A percentile compares a stretch with the other conserved stretches of the same genome.
Conservation (phyloP, 2,329 filamentous ascomycete species). For the Dothideomycetidae sp. region DNA sequence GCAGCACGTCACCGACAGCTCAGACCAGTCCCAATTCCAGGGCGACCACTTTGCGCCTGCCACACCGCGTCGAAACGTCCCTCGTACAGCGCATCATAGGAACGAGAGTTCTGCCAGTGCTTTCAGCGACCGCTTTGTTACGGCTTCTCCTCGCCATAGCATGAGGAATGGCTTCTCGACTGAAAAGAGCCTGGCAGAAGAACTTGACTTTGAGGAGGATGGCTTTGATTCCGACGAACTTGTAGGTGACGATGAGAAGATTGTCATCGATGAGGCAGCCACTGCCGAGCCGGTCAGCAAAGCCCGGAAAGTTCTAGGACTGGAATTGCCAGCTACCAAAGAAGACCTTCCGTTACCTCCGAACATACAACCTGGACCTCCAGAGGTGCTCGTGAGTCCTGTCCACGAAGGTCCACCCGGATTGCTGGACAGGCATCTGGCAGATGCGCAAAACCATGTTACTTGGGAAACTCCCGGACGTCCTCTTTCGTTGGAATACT, state of each 20-base stretch:
- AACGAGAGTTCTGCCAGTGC: conserved; percentile 23
- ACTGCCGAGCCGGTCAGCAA: neutral
- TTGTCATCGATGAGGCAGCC: neutral
- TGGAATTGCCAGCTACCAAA: neutral
- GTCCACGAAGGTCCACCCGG: neutral
- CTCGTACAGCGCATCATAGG: conserved; percentile 16
- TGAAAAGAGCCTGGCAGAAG: conserved; percentile 73
- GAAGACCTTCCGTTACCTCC: neutral
- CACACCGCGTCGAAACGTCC: neutral
- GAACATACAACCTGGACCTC: neutral
- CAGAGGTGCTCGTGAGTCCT: neutral
- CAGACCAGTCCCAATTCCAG: neutral
- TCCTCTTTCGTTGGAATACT: neutral
- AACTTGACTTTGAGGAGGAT: conserved; percentile 74
- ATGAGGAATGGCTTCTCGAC: conserved; percentile 19
- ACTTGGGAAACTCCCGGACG: neutral
- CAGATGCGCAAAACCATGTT: neutral
- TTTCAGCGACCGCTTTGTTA: conserved; percentile 20
- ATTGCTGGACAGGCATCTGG: neutral
- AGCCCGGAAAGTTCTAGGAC: conserved; percentile 6
- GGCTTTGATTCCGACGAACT: conserved; percentile 41
- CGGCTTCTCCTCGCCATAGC: conserved; percentile 1
- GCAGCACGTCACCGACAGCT: conserved; percentile 35
- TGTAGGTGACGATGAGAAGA: conserved; percentile 56
- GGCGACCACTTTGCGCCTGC: neutral